Base-by-base conservation (phyloP, 2,329 filamentous ascomycete species). In the Ceratocystis papillata region DNA sequence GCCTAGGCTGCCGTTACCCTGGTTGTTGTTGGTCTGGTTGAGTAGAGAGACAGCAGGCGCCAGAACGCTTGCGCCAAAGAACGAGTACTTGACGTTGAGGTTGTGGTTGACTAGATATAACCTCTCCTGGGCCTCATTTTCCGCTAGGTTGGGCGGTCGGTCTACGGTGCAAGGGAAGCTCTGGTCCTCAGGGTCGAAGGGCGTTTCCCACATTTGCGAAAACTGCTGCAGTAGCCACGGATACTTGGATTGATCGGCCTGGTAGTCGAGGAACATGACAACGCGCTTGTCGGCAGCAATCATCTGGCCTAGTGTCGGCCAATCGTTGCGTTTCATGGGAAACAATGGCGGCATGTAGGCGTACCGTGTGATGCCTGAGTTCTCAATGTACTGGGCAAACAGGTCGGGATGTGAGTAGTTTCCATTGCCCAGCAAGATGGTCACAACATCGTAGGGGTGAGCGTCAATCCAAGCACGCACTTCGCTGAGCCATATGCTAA, bases 101-200 rank as follows among this genome's bases (percentile, higher is more conserved):
- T 96, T 96, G 78, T 96, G 92, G 76, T 96, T 96, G 72, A 88
- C 83, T 72, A 96, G 81, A 73, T 92, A 95, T 75, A 96, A 80
- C 55, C 86, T 81, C 37, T 86, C 79, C 67, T 79, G 77, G 0
- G 84, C 82, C 0, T 83, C 81, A 6, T 83, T 79, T 1, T 80
- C 75, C 1, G 77, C 71, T 67, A 95, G 77, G 55, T 82, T 77
- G 0, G 89, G 89, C 0, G 92, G 91, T 0, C 92, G 86, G 73
- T 96, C 84, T 46, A 86, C 80, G 0, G 78, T 85, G 77, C 92
- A 96, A 0, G 91, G 90, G 73, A 96, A 96, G 0, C 75, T 74
- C 62, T 76, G 76, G 72, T 84, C 74, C 17, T 75, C 72, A 2
- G 84, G 90, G 64, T 90, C 89, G 73, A 96, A 96, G 0, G 89